Percentiles rank a stretch among this genome's conserved stretches.
Conservation (phyloP, 768 basidiomycete genomes). For the Leucosporidium yakuticum region DNA sequence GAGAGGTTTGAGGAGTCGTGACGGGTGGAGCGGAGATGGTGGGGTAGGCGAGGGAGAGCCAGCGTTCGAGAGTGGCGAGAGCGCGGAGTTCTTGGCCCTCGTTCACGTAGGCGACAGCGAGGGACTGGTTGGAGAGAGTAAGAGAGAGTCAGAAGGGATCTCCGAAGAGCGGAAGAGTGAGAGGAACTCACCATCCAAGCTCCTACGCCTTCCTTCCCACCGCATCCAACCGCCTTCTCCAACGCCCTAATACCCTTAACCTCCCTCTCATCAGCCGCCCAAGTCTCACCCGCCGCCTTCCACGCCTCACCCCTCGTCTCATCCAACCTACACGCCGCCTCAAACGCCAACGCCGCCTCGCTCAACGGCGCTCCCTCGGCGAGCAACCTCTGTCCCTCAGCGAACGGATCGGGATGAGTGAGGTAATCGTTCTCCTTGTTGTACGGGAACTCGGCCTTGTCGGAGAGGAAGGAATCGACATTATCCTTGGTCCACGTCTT, state of each 20-base stretch:
- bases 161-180: constrained; percentile 50
- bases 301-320: constrained; percentile 78
- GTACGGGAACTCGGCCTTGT: constrained; percentile 37
- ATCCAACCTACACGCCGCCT: constrained; percentile 80
- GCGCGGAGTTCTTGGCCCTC: constrained; percentile 84
- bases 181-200: constrained; percentile 62
- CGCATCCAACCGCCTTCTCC: constrained; percentile 41
- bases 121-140: constrained; percentile 55
- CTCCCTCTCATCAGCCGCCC: constrained; percentile 52
- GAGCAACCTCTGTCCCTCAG: constrained; percentile 68
- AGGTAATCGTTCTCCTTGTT: constrained; percentile 41
- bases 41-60: constrained; percentile 63
- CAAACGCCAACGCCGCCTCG: constrained; percentile 76
- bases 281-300: constrained; percentile 82
- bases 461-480: constrained; percentile 33
- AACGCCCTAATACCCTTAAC: constrained; percentile 46
- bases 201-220: constrained; percentile 63
- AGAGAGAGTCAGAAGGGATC: not conserved
- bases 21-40: constrained; percentile 35
- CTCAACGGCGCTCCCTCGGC: constrained; percentile 77
- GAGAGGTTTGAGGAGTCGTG: constrained; percentile 31
- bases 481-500: constrained; percentile 31
- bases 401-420: constrained; percentile 40
- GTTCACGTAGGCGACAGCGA: constrained; percentile 94
- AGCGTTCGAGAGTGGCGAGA: constrained; percentile 75